Conservation (phyloP, 805 yeast genomes). For the Kodamaea kakaduensis region DNA sequence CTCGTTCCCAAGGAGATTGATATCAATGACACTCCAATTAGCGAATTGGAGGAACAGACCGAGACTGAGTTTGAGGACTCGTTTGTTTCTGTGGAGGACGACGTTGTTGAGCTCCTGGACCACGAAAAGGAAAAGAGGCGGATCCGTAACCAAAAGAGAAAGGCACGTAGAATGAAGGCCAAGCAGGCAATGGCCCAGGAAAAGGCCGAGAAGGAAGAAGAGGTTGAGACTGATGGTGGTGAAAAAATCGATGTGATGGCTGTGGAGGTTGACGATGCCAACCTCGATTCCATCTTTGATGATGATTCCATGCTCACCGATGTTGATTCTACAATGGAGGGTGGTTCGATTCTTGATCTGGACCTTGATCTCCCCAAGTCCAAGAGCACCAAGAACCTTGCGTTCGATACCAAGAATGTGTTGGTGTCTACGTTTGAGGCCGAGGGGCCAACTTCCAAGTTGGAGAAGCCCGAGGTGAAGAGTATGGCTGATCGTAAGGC, state of each 20-base stretch:
- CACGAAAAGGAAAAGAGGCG: conserved; percentile 15
- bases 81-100: conserved; percentile 9
- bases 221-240: conserved; percentile 4
- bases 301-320: conserved; percentile 13
- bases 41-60: conserved; percentile 10
- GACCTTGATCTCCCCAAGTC: conserved; percentile 4
- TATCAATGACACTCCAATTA: conserved; percentile 3
- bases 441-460: conserved; percentile 4
- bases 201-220: conserved; percentile 2
- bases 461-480: conserved; percentile 8
- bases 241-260: conserved; percentile 1
- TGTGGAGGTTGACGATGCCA: conserved; percentile 7
- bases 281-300: conserved; percentile 12
- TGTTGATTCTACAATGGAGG: conserved; percentile 10
- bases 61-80: conserved; percentile 13
- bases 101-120: conserved; percentile 8
- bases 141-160: conserved; percentile 15
- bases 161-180: conserved; percentile 15
- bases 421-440: conserved; percentile 9
- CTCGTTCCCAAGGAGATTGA: conserved; percentile 2
- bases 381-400: conserved; percentile 5
- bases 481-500: conserved; percentile 9
- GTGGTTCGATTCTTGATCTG: conserved; percentile 8
- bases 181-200: conserved; percentile 5
- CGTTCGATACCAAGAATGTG: conserved; percentile 11